Conservation (phyloP, 345 rosid species). For the Hirschfeldia incana region DNA sequence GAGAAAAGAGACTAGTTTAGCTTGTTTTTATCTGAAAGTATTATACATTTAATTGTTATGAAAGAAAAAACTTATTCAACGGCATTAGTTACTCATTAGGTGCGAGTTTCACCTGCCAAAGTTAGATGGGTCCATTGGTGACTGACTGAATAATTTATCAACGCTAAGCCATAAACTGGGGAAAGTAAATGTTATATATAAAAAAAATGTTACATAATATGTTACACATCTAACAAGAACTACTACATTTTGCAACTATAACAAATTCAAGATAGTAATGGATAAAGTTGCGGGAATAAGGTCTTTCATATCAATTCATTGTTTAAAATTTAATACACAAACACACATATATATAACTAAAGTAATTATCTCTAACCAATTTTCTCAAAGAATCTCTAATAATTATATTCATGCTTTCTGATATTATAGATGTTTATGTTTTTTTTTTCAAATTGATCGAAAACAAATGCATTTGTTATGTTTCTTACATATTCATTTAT, state of each 20-base stretch:
- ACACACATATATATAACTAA: too few species aligned
- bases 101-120: slow-evolving; percentile 31
- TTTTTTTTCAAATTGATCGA: not conserved
- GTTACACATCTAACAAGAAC: not conserved
- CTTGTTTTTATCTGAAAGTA: not conserved
- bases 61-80: not conserved
- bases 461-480: not conserved
- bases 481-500: not conserved
- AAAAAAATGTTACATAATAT: not conserved
- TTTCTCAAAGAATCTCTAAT: not conserved
- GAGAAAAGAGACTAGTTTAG: not conserved
- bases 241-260: not conserved
- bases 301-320: not conserved
- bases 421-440: not conserved
- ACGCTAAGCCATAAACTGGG: not conserved
- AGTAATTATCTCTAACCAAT: not conserved
- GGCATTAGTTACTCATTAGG: slow-evolving; percentile 33
- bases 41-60: not conserved
- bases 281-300: not conserved
- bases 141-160: not conserved
- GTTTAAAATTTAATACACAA: not conserved
- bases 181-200: not conserved
- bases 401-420: not conserved
- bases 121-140: slow-evolving; percentile 2
- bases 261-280: not conserved